Conservation (phyloP, 106 monocot species). For the Xerophyta viscosa region DNA sequence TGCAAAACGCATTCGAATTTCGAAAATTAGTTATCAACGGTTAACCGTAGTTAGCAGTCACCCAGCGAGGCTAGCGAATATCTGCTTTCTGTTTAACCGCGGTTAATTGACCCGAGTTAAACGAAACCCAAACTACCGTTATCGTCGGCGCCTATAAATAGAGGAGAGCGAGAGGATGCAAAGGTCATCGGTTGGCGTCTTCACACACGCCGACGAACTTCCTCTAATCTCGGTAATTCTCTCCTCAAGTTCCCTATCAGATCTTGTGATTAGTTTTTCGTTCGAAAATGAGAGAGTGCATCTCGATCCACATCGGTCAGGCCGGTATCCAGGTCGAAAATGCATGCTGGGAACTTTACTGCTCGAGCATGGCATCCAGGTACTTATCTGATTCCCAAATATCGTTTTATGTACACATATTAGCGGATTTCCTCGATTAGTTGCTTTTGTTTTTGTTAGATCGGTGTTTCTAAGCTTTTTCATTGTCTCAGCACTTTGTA, state of each 20-base stretch:
- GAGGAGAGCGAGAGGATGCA: neutral
- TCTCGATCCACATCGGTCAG: slow-evolving; percentile 50
- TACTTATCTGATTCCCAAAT: neutral
- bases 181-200: slow-evolving; percentile 12
- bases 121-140: neutral
- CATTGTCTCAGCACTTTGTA: too few relatives aligned
- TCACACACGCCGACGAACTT: slow-evolving; percentile 12
- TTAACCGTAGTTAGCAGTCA: slow-evolving; percentile 2
- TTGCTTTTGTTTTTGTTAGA: neutral
- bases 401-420: neutral
- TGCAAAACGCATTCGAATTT: neutral
- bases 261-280: neutral
- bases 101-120: slow-evolving; percentile 5
- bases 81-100: slow-evolving; percentile 3
- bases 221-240: neutral
- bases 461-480: too few relatives aligned
- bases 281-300: slow-evolving; percentile 51
- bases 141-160: slow-evolving; percentile 1
- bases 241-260: neutral
- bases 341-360: slow-evolving; percentile 52
- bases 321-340: slow-evolving; percentile 58
- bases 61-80: neutral
- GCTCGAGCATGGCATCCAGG: slow-evolving; percentile 63
- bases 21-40: neutral
- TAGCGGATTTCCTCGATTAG: neutral